Percentiles rank a stretch among this genome's conserved stretches.
These are phyloP conservation scores for Dactylella cylindrospora DNA, from an alignment of 2,329 filamentous ascomycete species.

Conservation along the genomic window DNA sequence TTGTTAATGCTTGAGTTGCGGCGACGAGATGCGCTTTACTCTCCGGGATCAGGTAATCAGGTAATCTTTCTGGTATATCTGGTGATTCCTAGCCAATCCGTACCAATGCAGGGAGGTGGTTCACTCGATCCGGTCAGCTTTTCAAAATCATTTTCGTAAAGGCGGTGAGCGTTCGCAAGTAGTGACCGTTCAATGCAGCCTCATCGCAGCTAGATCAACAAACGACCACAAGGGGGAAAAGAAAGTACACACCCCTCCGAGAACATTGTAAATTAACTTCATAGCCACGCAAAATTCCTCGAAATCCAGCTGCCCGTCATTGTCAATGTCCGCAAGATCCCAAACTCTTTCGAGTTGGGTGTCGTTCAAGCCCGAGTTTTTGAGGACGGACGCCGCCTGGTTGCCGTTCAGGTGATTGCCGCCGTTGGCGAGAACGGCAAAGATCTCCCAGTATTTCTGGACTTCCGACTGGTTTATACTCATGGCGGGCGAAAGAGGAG, in stretches of 20 bases:
- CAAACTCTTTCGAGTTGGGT: slow-evolving; percentile 94
- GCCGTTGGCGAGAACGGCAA: slow-evolving; percentile 67
- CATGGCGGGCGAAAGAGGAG: slow-evolving; percentile 6
- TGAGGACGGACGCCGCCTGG: slow-evolving; percentile 70
- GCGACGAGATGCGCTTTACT: slow-evolving; percentile 89
- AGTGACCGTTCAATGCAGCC: slow-evolving; percentile 12
- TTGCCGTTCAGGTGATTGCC: slow-evolving; percentile 67
- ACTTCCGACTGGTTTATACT: slow-evolving; percentile 57
- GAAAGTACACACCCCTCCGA: slow-evolving; percentile 75
- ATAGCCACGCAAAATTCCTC: slow-evolving; percentile 99
- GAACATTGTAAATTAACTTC: slow-evolving; percentile 93
- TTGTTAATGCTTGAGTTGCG: slow-evolving; percentile 75
- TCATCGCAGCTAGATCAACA: not conserved
- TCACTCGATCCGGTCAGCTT: slow-evolving; percentile 11
- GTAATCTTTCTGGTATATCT: slow-evolving; percentile 81
- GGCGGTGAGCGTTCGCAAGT: not conserved
- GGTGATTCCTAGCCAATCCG: slow-evolving; percentile 68
- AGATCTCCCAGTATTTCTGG: slow-evolving; percentile 79
- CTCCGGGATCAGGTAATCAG: slow-evolving; percentile 96
- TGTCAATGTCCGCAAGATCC: slow-evolving; percentile 96
- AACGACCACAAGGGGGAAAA: slow-evolving; percentile 1
- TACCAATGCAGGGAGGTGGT: slow-evolving; percentile 6
- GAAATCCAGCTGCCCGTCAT: slow-evolving; percentile 96
- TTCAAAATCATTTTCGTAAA: no score
- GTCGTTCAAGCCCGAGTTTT: slow-evolving; percentile 71